Base-by-base conservation (phyloP, 2,329 filamentous ascomycete genomes). In the Paraphoma sp. region DNA sequence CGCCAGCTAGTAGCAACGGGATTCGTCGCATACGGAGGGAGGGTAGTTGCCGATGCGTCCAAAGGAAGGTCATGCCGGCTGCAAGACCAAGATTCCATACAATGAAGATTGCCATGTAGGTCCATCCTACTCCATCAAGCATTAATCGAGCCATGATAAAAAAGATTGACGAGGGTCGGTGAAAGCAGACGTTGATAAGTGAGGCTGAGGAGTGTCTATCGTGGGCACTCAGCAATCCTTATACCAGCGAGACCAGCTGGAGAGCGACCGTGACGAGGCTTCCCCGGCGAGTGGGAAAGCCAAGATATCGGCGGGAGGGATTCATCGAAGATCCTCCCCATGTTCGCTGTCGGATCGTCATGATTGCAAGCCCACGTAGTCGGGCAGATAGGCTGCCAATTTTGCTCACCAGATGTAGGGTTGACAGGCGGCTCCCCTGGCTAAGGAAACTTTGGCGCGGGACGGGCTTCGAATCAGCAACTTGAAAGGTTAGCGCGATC, bases 11-110 rank as follows among this genome's bases (percentile, higher is more conserved):
- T 11, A 74, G 42, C 14, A 74, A 45, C 2, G 70, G 68, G 16
- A 75, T 57, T 30, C 65, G 62, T 29, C 72, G 71, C 54, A 75
- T 74, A 2, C 68, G 70, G 2, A 75, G 57, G 8, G 67, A 72
- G 5, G 70, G 72, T 16, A 71, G 58, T 14, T 70, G 56, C 12
- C 72, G 69, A 57, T 72, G 57, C 12, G 12, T 51, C 66, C 66
- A 69, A 4, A 69, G 63, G 48, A 65, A 69, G 40, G 36, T 40
- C 52, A 68, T 59, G 7, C 54, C 56, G 47, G 48, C 47, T 12
- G 53, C 47, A 23, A 68, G 51, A 11, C 50, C 17, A 11, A 67
- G 12, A 17, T 64, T 69, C 68, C 67, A 69, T 5, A 46, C 44
- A 28, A 64, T 62, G 31, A 59, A 56, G 16, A 70, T 42, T 33